Percentiles rank a stretch among this genome's conserved stretches.
Conservation (phyloP, 192 early-diverging fungal genomes). For the Coemansia guatemalensis region DNA sequence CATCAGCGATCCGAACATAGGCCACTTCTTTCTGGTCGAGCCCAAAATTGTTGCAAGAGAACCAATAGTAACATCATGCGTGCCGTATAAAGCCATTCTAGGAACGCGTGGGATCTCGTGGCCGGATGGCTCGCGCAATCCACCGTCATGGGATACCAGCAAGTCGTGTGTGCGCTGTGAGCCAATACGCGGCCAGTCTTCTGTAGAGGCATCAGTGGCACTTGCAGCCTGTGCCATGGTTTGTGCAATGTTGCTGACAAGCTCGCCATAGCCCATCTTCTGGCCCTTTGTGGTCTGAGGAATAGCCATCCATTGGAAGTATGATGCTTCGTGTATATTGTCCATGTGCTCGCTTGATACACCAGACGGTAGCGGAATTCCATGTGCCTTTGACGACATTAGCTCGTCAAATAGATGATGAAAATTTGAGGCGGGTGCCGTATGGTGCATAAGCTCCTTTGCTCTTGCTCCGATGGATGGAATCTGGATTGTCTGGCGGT, state of each 20-base stretch:
- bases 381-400: constrained; percentile 31
- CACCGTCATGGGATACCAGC: constrained; percentile 16
- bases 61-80: constrained; percentile 33
- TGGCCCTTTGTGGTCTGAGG: constrained; percentile 8
- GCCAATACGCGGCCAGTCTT: constrained; percentile 9
- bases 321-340: constrained; percentile 14
- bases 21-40: constrained; percentile 15
- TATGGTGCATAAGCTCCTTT: constrained; percentile 8
- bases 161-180: constrained; percentile 18
- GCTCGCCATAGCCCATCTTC: constrained; percentile 34
- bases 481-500: constrained; percentile 23
- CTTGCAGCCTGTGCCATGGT: constrained; percentile 29
- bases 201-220: background rate
- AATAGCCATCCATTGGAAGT: constrained; percentile 30
- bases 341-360: constrained; percentile 16
- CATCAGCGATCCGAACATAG: constrained; percentile 37
- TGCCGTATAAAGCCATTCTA: constrained; percentile 29
- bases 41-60: constrained; percentile 31
- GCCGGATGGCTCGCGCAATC: constrained; percentile 4
- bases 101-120: constrained; percentile 25
- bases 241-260: constrained; percentile 20
- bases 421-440: constrained; percentile 24
- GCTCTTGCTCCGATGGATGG: constrained; percentile 24
- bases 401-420: constrained; percentile 46
- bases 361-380: constrained; percentile 22